Conservation (phyloP, 129 eudicot species). For the Flaveria sonorensis region DNA sequence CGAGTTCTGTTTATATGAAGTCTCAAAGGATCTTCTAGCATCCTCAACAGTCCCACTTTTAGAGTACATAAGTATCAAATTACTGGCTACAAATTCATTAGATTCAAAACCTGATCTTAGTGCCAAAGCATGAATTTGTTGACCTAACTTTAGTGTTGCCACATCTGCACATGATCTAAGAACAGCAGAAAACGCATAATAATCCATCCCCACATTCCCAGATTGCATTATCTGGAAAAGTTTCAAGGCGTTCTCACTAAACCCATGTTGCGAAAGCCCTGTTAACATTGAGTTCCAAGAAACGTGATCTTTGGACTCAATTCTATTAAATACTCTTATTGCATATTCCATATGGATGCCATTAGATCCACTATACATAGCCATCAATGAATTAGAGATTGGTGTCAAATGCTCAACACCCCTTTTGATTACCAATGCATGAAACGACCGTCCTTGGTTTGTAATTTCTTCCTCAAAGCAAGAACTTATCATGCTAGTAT, state of each 20-base stretch:
- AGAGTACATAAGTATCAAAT: constrained; percentile 84
- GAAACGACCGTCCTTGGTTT: constrained; percentile 61
- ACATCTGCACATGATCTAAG: constrained; percentile 82
- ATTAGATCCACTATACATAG: constrained; percentile 58
- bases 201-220: constrained; percentile 53
- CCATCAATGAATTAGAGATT: constrained; percentile 70
- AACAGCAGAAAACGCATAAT: constrained; percentile 73
- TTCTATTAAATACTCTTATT: constrained; percentile 44
- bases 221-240: constrained; percentile 59
- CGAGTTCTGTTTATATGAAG: constrained; percentile 51
- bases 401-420: constrained; percentile 57
- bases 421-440: constrained; percentile 65
- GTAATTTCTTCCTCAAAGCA: constrained; percentile 47
- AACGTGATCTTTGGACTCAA: constrained; percentile 62
- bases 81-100: constrained; percentile 72
- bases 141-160: constrained; percentile 76
- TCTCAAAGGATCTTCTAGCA: constrained; percentile 69
- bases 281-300: constrained; percentile 88
- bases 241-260: constrained; percentile 63
- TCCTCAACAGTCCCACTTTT: constrained; percentile 83
- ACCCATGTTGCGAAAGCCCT: constrained; percentile 74
- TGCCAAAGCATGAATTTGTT: constrained; percentile 69
- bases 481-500: constrained; percentile 71
- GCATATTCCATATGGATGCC: constrained; percentile 50
- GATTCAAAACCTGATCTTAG: constrained; percentile 57